Conservation (phyloP, 805 yeast genomes). For the Zygosaccharomyces gambellarensis region DNA sequence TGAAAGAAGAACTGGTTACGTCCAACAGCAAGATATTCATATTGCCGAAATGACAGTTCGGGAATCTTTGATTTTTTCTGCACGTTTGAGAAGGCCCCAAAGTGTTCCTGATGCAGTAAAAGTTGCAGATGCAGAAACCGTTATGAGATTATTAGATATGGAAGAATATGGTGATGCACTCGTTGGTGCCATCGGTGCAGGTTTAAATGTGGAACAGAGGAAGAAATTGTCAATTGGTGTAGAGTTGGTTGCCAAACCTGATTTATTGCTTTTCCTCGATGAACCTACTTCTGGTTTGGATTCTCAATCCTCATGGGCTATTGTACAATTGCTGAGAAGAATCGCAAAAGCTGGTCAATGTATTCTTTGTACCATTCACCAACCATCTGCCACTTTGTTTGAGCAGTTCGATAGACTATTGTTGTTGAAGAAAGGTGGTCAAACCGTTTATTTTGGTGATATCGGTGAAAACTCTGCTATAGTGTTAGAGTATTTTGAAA, state of each 20-base stretch:
- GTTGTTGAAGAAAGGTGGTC: constrained; percentile 47
- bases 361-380: constrained; percentile 51
- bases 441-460: constrained; percentile 38
- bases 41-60: constrained; percentile 36
- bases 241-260: constrained; percentile 46
- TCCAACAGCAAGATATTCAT: constrained; percentile 53
- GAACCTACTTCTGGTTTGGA: constrained; percentile 52
- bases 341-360: constrained; percentile 47
- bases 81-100: constrained; percentile 49
- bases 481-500: constrained; percentile 57
- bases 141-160: constrained; percentile 50
- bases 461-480: constrained; percentile 40
- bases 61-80: constrained; percentile 43
- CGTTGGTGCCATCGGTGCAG: constrained; percentile 42
- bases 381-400: constrained; percentile 49
- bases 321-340: constrained; percentile 42
- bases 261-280: constrained; percentile 43
- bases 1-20: constrained; percentile 52
- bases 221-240: constrained; percentile 44
- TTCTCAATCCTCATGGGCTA: constrained; percentile 48
- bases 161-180: constrained; percentile 50
- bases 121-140: constrained; percentile 47
- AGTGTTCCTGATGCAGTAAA: constrained; percentile 36
- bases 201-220: constrained; percentile 42
- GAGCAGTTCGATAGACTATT: constrained; percentile 45